phyloP scores from a whole-genome alignment of 768 basidiomycete species.

The Serendipita indica region DNA sequence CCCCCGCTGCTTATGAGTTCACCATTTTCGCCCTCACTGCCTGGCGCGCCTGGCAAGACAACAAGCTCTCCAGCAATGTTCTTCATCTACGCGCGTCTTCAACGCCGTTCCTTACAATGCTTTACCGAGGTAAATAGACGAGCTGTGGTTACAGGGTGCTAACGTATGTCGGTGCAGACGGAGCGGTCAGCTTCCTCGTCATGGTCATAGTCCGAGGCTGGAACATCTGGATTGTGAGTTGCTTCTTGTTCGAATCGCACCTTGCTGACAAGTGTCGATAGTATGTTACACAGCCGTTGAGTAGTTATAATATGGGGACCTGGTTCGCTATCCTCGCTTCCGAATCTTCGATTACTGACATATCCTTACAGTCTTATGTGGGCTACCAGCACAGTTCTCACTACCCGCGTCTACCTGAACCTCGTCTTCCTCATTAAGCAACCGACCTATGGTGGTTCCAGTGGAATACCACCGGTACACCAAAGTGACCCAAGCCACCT shows the following conservation, averaged over 20 bases:
- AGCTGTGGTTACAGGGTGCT: background rate
- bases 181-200: background rate
- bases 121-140: slow-evolving; percentile 1
- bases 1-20: background rate
- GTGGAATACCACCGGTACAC: too few relatives aligned
- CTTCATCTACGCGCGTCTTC: too few relatives aligned
- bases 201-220: background rate
- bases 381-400: background rate
- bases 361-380: background rate
- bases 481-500: too few relatives aligned
- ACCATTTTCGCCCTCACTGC: background rate
- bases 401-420: slow-evolving; percentile 6
- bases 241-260: background rate
- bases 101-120: background rate
- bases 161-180: background rate
- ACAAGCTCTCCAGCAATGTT: background rate
- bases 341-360: background rate
- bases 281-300: background rate
- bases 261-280: background rate
- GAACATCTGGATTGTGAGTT: slow-evolving; percentile 6
- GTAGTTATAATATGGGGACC: background rate
- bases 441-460: too few relatives aligned
- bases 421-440: background rate
- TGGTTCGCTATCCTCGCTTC: background rate
- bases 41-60: background rate